A percentile compares a stretch with the other conserved stretches of the same genome.
phyloP scores from a whole-genome alignment of 495 filamentous ascomycete genomes.

The Corynascus novoguineensis region DNA sequence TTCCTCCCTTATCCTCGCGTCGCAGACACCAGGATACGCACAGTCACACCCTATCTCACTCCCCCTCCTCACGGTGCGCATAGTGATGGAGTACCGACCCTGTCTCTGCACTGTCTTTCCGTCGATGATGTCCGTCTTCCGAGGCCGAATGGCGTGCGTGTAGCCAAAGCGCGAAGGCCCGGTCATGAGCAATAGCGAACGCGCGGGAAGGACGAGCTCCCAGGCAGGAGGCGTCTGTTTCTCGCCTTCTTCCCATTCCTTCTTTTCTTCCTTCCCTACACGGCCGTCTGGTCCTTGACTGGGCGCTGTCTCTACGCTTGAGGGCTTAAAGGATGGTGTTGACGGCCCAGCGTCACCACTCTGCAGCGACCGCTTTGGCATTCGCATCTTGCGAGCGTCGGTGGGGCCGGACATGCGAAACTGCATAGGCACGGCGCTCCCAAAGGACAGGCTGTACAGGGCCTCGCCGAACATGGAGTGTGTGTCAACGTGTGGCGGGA shows the following conservation, averaged over 20 bases:
- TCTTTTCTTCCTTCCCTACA: not conserved
- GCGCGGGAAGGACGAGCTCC: constrained; percentile 26
- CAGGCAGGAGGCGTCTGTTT: constrained; percentile 17
- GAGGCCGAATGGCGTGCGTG: constrained; percentile 26
- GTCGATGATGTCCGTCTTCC: constrained; percentile 29
- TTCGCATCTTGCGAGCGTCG: constrained; percentile 29
- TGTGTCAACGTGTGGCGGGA: constrained; percentile 33
- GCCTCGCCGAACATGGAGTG: constrained; percentile 33
- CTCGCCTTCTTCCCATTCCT: not conserved
- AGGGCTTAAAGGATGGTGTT: no score
- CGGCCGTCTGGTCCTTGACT: no score
- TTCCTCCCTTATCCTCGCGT: constrained; percentile 29
- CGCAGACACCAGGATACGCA: constrained; percentile 28
- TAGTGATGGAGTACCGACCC: constrained; percentile 31
- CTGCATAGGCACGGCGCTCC: constrained; percentile 27
- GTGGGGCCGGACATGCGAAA: constrained; percentile 27
- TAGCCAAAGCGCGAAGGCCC: constrained; percentile 30
- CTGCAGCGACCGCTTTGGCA: constrained; percentile 27
- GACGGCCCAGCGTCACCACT: no score
- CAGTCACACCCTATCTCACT: constrained; percentile 25
- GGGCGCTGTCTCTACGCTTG: no score
- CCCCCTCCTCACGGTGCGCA: constrained; percentile 23
- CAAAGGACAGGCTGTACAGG: constrained; percentile 29
- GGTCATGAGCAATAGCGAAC: constrained; percentile 29
- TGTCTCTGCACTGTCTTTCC: constrained; percentile 19